A percentile compares a stretch with the other conserved stretches of the same genome.
Conservation (phyloP, 1,284 basidiomycete genomes). For the Sanghuangporus baumii region DNA sequence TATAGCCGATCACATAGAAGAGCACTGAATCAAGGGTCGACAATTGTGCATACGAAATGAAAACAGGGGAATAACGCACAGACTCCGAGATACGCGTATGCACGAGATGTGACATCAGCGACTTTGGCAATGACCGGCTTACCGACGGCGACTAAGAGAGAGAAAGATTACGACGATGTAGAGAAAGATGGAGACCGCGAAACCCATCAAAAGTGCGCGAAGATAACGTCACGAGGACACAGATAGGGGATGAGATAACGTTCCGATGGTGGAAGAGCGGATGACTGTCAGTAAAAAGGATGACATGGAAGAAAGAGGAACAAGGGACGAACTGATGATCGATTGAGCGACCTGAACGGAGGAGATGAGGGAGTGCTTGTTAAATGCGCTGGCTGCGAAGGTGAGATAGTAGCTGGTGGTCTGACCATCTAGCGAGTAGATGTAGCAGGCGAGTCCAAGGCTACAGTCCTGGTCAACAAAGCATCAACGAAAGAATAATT, state of each 20-base stretch:
- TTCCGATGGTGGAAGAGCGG: neutral
- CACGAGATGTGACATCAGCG: constrained; percentile 65
- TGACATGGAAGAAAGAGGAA: neutral
- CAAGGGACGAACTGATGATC: constrained; percentile 42
- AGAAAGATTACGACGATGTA: neutral
- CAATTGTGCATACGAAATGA: neutral
- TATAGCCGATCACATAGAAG: constrained; percentile 47
- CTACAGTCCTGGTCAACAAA: constrained; percentile 21
- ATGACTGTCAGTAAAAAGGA: neutral
- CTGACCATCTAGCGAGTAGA: constrained; percentile 68
- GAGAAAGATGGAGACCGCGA: neutral
- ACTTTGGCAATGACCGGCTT: constrained; percentile 82
- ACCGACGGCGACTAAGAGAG: constrained; percentile 45
- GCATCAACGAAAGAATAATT: neutral
- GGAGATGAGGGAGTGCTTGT: constrained; percentile 56
- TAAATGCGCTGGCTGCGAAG: constrained; percentile 57
- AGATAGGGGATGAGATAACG: neutral
- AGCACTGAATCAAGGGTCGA: constrained; percentile 32
- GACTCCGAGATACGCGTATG: constrained; percentile 55
- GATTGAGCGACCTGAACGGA: constrained; percentile 57
- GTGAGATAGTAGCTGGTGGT: constrained; percentile 65
- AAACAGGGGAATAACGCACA: constrained; percentile 37
- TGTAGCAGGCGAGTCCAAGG: constrained; percentile 65
- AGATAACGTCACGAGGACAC: neutral
- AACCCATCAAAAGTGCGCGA: neutral